Evolutionary conservation across 2,329 filamentous ascomycete genomes (phyloP), one percentile per base, ranked within the genome.

Genomic region (Beauveria australis): DNA sequence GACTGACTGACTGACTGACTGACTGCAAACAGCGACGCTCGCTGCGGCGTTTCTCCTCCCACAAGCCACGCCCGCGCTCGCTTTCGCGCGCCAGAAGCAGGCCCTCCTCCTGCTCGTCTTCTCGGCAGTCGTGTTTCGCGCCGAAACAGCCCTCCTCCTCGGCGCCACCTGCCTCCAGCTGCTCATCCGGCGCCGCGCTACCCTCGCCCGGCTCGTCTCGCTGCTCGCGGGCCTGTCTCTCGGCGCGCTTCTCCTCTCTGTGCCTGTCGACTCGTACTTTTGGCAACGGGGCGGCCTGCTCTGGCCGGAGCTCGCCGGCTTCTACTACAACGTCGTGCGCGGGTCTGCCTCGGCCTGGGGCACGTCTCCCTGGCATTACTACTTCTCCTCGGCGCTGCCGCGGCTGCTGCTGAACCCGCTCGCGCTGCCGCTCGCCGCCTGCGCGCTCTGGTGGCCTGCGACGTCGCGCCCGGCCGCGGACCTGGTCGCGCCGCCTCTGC

Each of bases 261-360:
- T 96, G 16, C 81, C 85, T 2, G 73, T 96, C 40, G 94, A 99
- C 78, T 93, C 90, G 1, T 93, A 92, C 76, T 96, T 97, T 76
- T 99, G 93, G 94, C 91, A 93, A 69, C 84, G 82, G 63, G 12
- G 57, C 3, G 12, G 57, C 3, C 82, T 81, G 1, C 75, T 96
- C 33, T 99, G 94, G 94, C 92, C 94, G 1, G 94, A 99, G 73
- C 84, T 95, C 63, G 85, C 83, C 66, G 92, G 86, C 2, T 97
- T 99, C 76, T 86, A 89, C 73, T 97, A 89, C 80, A 99, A 99
- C 73, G 92, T 91, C 60, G 75, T 97, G 55, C 82, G 89, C 59
- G 91, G 92, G 24, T 88, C 90, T 62, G 89, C 92, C 0, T 87
- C 89, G 3, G 84, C 89, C 65, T 99, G 94, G 94, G 94, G 94